Base-by-base conservation (phyloP, 495 filamentous ascomycete genomes). In the Penicillium turbatum region DNA sequence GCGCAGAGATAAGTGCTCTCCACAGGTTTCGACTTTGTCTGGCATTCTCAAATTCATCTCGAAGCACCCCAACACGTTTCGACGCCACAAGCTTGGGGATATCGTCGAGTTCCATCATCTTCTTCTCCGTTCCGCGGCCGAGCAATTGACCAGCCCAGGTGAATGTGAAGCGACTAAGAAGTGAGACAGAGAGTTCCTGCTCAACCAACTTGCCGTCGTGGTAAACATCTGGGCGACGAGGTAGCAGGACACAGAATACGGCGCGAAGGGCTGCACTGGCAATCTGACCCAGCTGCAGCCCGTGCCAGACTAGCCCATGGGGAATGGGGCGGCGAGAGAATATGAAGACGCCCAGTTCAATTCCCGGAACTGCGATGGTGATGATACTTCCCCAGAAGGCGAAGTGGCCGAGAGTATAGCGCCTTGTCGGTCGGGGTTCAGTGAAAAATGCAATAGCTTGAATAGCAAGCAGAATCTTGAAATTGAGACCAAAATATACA, bases 221-320 rank as follows among this genome's bases (percentile, higher is more conserved):
- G 45, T 73, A 76, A 37, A 93, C 81, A 43, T 84, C 75, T 8
- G 89, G 88, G 15, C 88, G 76, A 34, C 89, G 79, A 8, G 86
- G 88, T 11, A 91, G 62, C 15, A 72, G 55, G 5, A 70, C 41
- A 47, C 56, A 72, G 40, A 59, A 57, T 1, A 72, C 6, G 21
- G 60, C 72, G 5, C 65, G 72, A 1, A 72, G 43, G 7, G 63
- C 26, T 2, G 64, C 70, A 29, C 62, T 59, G 11, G 54, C 56
- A 15, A 62, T 37, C 15, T 70, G 65, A 0, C 48, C 57, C n/a
- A 55, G 17, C 6, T 66, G 27, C 4, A 76, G 44, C 3, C 41
- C 55, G 1, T 53, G 45, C 42, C 55, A 68, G 12, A 54, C 12
- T 11, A 36, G n/a, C 10, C 52, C 52, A 2, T 53, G 41, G 7